Base-by-base conservation (phyloP, 2,329 filamentous ascomycete genomes). In the Juglanconis juglandina region DNA sequence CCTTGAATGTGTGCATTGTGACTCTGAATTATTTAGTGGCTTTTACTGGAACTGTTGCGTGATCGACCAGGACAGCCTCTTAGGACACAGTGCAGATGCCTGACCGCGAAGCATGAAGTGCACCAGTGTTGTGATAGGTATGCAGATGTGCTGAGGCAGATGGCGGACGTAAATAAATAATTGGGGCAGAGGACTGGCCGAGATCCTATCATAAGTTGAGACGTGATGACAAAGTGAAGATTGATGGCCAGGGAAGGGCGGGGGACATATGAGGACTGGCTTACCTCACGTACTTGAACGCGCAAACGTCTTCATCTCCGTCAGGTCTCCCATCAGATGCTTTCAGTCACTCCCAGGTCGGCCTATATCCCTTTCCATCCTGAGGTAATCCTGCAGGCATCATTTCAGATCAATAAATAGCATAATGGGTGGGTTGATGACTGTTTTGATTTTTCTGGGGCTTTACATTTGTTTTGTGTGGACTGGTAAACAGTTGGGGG, bases 381-480 rank as follows among this genome's bases (percentile, higher is more conserved):
- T 10, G 10, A 42, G 10, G 4, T 13, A 4, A 14, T 14, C 39
- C 39, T 4, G n/a, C 13, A 42, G 10, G n/a, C 10, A 42, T 42
- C 39, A 42, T 14, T 42, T 42, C 39, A 9, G 39, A 47, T 5
- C 14, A 30, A 24, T 11, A 3, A 1, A 44, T 44, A 24, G 24
- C 24, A n/a, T 47, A 11, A 17, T 42, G 35, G 57, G 32, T 55
- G 48, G 47, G 37, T 63, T 60, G 61, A 53, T 60, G 58, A 63
- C 61, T 59, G 58, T 61, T 64, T 64, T 59, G 53, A 64, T 59
- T 64, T 64, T 64, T 59, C 55, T 37, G 61, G 58, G 59, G 62
- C 59, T 61, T 62, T 59, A 64, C 60, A 62, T 53, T 58, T 64
- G 62, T 63, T 48, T 61, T 48, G 48, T 52, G 55, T 62, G 52